phyloP scores from a whole-genome alignment of 495 filamentous ascomycete genomes.

The Hypomontagnella monticulosa region DNA sequence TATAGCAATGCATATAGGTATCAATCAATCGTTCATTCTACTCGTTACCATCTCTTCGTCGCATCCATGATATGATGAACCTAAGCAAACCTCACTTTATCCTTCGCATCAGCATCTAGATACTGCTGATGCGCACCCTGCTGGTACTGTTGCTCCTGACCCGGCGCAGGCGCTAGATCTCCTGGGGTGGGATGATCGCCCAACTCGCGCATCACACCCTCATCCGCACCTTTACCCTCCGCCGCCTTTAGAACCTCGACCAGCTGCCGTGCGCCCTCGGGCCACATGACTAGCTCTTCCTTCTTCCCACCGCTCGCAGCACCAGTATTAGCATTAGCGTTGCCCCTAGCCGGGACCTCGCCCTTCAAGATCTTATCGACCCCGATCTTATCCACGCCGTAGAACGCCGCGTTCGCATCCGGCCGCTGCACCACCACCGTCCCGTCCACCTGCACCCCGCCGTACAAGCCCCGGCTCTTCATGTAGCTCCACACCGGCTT shows the following conservation, averaged over 20 bases:
- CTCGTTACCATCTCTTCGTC: not conserved
- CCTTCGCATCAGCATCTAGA: constrained; percentile 4
- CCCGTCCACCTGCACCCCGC: constrained; percentile 78
- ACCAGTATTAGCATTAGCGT: not conserved
- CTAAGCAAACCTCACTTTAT: constrained; percentile 16
- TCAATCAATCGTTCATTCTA: not conserved
- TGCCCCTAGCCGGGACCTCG: no score
- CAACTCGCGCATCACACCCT: constrained; percentile 48
- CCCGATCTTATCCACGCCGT: constrained; percentile 64
- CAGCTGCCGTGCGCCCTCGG: constrained; percentile 53
- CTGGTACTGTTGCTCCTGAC: not conserved
- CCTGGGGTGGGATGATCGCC: constrained; percentile 67
- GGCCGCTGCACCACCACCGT: constrained; percentile 78
- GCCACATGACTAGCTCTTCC: constrained; percentile 41
- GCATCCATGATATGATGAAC: not conserved
- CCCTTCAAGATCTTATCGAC: constrained; percentile 71
- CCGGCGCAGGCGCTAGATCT: constrained; percentile 56
- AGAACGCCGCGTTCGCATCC: constrained; percentile 82
- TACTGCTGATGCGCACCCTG: not conserved
- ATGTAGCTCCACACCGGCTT: constrained; percentile 79
- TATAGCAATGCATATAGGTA: no score
- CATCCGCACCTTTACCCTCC: constrained; percentile 71
- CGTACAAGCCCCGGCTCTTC: constrained; percentile 80
- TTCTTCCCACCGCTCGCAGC: not conserved
- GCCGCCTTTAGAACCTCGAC: constrained; percentile 76